Base-by-base conservation (phyloP, 225 moss, liverwort and hornwort species). In the Pseudoscleropodium purum region DNA sequence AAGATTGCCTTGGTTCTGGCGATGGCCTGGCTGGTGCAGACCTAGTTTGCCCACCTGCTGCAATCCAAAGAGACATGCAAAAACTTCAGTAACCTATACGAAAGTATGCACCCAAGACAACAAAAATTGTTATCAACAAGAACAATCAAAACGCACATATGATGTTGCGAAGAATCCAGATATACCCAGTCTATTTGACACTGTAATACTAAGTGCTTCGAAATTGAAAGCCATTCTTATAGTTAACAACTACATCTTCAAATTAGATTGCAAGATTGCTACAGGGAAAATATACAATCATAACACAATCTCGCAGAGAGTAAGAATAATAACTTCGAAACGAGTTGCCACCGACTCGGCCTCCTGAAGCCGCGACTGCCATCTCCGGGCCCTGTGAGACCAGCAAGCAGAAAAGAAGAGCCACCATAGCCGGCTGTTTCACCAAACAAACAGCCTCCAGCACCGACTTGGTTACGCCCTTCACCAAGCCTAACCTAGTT, bases 261-360 rank as follows among this genome's bases (percentile, higher is more conserved):
- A 70, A 54, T 34, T 51, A 79, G 23, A 37, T 39, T 87, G 52
- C 57, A 62, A 74, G 26, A 36, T 68, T 62, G 12, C 33, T 78
- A n/a, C n/a, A 85, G 30, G 36, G 39, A 61, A 61, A n/a, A 41
- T 45, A 21, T 24, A 41, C 9, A 75, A 84, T 61, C 77, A 43
- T 49, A 36, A 57, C 56, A 62, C 10, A 69, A 85, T 84, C 85
- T 79, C 79, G 79, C 84, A 92, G 84, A 68, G 47, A 86, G 93
- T 75, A 61, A 68, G 84, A 90, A 49, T 79, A 85, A 41, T 92
- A 82, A 92, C 93, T 88, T 87, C 69, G 87, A n/a, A 94, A 94
- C 17, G 94, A 83, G 39, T 67, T 94, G 85, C 94, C 94, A 61
- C 94, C 94, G 49, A 94, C 92, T 91, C 94, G 79, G 88, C 93